phyloP scores from a whole-genome alignment of 2,329 filamentous ascomycete species.

The Colletotrichum eremochloae region DNA sequence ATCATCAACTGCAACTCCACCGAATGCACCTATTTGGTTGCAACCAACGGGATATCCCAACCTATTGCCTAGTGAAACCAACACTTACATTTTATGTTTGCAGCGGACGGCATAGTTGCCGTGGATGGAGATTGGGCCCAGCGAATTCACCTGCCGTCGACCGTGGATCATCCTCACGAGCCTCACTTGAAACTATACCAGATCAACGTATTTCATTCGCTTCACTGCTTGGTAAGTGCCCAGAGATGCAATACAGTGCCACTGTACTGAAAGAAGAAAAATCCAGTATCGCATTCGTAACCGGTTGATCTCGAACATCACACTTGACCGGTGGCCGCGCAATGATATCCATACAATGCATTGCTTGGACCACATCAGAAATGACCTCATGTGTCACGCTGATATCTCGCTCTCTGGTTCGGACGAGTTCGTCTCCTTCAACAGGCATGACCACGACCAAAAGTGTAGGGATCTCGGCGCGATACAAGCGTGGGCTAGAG shows the following conservation, averaged over 20 bases:
- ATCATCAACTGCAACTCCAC: no score
- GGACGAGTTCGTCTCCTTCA: slow-evolving; percentile 8
- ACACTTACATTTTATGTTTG: background rate
- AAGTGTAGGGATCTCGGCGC: slow-evolving; percentile 9
- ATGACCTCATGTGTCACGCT: slow-evolving; percentile 21
- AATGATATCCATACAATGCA: slow-evolving; percentile 28
- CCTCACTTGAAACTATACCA: background rate
- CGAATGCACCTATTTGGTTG: no score
- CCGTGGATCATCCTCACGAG: slow-evolving; percentile 4
- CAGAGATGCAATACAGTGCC: accelerated
- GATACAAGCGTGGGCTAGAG: slow-evolving; percentile 1
- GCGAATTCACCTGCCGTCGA: background rate
- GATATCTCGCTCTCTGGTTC: slow-evolving; percentile 15
- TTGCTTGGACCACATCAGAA: slow-evolving; percentile 17
- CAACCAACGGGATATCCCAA: no score
- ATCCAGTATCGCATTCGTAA: slow-evolving; percentile 22
- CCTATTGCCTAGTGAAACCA: no score
- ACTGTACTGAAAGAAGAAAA: background rate
- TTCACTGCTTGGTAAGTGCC: slow-evolving; percentile 19
- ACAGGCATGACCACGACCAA: background rate
- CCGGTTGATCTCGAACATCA: slow-evolving; percentile 7
- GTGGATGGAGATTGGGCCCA: background rate
- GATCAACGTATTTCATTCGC: slow-evolving; percentile 24
- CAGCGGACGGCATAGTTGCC: slow-evolving; percentile 8
- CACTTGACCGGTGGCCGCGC: slow-evolving; percentile 18